phyloP scores from a whole-genome alignment of 768 basidiomycete genomes.

The Pleurotus tuoliensis region DNA sequence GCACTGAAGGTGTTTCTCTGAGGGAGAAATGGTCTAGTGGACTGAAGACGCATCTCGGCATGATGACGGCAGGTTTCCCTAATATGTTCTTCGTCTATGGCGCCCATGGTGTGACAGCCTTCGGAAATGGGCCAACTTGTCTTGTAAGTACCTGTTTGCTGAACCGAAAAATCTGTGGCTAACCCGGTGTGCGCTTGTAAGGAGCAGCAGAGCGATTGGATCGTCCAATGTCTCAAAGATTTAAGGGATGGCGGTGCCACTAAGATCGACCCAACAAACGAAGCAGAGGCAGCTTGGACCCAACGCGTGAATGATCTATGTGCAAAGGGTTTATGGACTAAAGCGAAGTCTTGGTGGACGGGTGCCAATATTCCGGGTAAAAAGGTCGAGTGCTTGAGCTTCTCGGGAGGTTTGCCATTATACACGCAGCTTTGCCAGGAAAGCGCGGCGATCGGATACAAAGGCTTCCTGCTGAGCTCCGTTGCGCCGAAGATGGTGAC shows the following conservation, averaged over 20 bases:
- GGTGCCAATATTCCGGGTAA: constrained; percentile 30
- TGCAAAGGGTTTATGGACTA: background rate
- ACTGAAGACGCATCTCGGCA: constrained; percentile 12
- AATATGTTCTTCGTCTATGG: constrained; percentile 16
- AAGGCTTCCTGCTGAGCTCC: constrained; percentile 1
- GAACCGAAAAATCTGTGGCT: background rate
- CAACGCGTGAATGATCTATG: constrained; percentile 1
- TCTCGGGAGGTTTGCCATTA: constrained; percentile 4
- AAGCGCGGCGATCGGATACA: constrained; percentile 7
- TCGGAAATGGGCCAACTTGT: constrained; percentile 13
- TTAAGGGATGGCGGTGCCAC: constrained; percentile 4
- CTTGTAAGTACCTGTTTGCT: constrained; percentile 6
- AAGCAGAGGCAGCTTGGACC: constrained; percentile 10
- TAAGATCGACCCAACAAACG: constrained; percentile 8
- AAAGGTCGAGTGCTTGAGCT: constrained; percentile 3
- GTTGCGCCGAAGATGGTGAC: too few relatives aligned
- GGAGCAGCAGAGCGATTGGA: constrained; percentile 16
- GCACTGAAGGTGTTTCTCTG: constrained; percentile 12
- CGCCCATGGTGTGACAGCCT: constrained; percentile 13
- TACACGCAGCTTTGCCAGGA: constrained; percentile 9
- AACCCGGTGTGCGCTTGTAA: background rate
- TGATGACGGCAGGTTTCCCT: constrained; percentile 10
- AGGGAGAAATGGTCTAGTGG: constrained; percentile 14
- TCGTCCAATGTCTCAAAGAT: constrained; percentile 11
- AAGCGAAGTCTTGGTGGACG: constrained; percentile 33